phyloP scores from a whole-genome alignment of 495 filamentous ascomycete genomes.

The Penicillium nucicola region DNA sequence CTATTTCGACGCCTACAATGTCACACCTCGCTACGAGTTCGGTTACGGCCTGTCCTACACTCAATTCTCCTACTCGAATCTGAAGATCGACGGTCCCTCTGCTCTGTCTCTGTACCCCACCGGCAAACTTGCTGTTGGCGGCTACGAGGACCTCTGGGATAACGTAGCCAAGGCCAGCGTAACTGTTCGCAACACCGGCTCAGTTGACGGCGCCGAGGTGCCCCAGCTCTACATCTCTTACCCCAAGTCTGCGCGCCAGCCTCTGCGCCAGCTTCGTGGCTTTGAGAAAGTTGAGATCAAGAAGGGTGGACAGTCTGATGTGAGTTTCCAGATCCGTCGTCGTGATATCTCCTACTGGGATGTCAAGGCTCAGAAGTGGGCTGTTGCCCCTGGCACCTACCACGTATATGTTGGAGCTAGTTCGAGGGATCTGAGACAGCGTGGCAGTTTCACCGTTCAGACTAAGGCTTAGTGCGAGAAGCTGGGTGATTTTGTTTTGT shows the following conservation, averaged over 20 bases:
- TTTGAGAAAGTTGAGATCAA: constrained; percentile 47
- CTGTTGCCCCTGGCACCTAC: constrained; percentile 16
- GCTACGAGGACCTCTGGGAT: constrained; percentile 55
- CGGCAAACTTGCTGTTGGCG: constrained; percentile 38
- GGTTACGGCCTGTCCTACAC: constrained; percentile 68
- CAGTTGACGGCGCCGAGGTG: constrained; percentile 47
- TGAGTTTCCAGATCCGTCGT: constrained; percentile 52
- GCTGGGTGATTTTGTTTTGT: too few species aligned
- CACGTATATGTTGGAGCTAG: constrained; percentile 16
- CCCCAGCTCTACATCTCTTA: constrained; percentile 63
- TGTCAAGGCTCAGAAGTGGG: constrained; percentile 54
- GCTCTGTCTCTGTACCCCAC: not conserved
- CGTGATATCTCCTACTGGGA: constrained; percentile 64
- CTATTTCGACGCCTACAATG: constrained; percentile 53
- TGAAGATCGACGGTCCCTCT: constrained; percentile 22
- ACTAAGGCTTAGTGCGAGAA: not conserved
- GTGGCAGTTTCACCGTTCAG: constrained; percentile 47
- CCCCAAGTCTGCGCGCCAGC: constrained; percentile 26
- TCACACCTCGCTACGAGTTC: constrained; percentile 63
- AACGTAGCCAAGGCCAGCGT: constrained; percentile 45
- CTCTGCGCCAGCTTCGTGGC: constrained; percentile 45
- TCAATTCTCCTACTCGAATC: constrained; percentile 48
- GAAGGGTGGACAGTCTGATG: constrained; percentile 35
- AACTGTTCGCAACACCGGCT: constrained; percentile 55
- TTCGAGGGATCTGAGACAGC: constrained; percentile 10